Conservation (phyloP, 495 filamentous ascomycete species). For the Xylaria palmicola region DNA sequence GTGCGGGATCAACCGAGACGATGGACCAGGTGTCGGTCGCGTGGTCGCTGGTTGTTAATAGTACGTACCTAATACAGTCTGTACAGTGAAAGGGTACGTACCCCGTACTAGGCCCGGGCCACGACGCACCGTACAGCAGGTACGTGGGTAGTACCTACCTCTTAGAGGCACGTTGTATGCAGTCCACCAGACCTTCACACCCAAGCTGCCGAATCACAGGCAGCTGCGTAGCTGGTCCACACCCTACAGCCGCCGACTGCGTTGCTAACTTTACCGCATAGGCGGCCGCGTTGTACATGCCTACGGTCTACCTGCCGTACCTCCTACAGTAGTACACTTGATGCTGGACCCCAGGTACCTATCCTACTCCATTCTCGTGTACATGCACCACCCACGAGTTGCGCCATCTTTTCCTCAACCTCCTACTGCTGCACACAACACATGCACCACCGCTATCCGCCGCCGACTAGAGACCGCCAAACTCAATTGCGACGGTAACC, state of each 20-base stretch:
- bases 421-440: constrained; percentile 10
- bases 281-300: no score
- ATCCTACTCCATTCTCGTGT: constrained; percentile 8
- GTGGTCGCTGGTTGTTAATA: no score
- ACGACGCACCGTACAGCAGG: background rate
- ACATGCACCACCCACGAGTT: constrained; percentile 12
- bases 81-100: background rate
- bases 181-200: background rate
- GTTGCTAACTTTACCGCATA: no score
- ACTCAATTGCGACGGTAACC: background rate
- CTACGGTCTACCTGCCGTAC: no score
- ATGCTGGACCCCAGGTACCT: constrained; percentile 1
- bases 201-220: constrained; percentile 23
- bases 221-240: constrained; percentile 33
- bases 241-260: constrained; percentile 29
- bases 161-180: background rate
- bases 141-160: background rate
- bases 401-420: constrained; percentile 14
- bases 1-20: constrained; percentile 8
- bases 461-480: background rate
- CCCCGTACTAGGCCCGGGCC: no score
- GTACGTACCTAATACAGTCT: no score
- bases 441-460: background rate
- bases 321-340: background rate
- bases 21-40: background rate